Evolutionary conservation across 169 alveolate genomes (phyloP).

Genomic region (Plasmodium gonderi): DNA sequence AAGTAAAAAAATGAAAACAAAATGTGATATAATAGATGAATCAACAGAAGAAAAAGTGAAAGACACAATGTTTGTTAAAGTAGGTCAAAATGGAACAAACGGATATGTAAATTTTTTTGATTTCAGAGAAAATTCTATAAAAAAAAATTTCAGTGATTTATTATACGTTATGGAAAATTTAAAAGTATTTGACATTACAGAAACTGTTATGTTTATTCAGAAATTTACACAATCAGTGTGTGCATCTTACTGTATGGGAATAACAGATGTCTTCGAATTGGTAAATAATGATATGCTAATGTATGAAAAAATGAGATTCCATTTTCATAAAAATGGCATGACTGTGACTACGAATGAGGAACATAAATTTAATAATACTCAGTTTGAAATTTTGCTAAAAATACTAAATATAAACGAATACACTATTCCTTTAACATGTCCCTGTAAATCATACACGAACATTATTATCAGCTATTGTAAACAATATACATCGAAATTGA

Average conservation of each 20-base stretch:
- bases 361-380: background rate
- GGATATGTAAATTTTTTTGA: slow-evolving; percentile 47
- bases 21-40: slow-evolving; percentile 12
- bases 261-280: slow-evolving; percentile 39
- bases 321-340: slow-evolving; percentile 19
- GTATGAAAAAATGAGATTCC: slow-evolving; percentile 15
- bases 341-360: background rate
- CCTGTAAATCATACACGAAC: slow-evolving; percentile 41
- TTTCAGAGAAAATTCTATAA: slow-evolving; percentile 20
- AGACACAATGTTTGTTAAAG: slow-evolving; percentile 32
- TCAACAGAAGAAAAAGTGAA: background rate
- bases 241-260: slow-evolving; percentile 58
- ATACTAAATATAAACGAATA: slow-evolving; percentile 29
- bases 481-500: slow-evolving; percentile 2
- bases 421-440: slow-evolving; percentile 46
- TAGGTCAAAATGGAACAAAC: slow-evolving; percentile 66
- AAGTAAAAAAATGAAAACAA: slow-evolving; percentile 33
- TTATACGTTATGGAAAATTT: slow-evolving; percentile 18
- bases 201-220: slow-evolving; percentile 33
- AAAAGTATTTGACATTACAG: slow-evolving; percentile 23
- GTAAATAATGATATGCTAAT: slow-evolving; percentile 49
- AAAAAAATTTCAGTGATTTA: slow-evolving; percentile 10
- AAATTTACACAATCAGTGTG: slow-evolving; percentile 32
- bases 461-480: slow-evolving; percentile 6
- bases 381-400: slow-evolving; percentile 7